Percentiles rank a stretch among this genome's conserved stretches.
These are phyloP conservation scores for Rhodamnia rubescens DNA, from an alignment of 345 rosid genomes.

Conservation along the genomic window DNA sequence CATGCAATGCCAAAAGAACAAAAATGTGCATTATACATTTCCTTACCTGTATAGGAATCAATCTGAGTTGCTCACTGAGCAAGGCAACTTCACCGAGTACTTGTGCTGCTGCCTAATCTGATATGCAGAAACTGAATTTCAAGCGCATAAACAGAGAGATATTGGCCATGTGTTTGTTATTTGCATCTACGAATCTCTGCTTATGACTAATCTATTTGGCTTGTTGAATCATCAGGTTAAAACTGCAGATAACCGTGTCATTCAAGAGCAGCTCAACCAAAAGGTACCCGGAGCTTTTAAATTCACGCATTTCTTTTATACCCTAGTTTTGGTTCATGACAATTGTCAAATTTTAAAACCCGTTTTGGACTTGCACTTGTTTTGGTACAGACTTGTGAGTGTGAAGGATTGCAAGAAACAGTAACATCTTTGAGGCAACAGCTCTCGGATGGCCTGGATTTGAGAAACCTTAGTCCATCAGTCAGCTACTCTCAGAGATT, in stretches of 20 bases:
- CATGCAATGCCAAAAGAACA: not conserved
- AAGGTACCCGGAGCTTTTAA: conserved; percentile 38
- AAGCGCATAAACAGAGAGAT: not conserved
- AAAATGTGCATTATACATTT: not conserved
- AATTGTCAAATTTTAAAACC: not conserved
- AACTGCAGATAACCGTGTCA: conserved; percentile 82
- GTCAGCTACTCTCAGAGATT: conserved; percentile 27
- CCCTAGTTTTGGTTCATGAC: conserved; percentile 11
- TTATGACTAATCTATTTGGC: not conserved
- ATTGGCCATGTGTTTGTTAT: not conserved
- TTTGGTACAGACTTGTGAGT: conserved; percentile 57
- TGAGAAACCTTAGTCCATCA: conserved; percentile 17
- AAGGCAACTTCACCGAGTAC: not conserved
- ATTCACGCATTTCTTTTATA: not conserved
- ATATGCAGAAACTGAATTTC: not conserved
- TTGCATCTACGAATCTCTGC: not conserved
- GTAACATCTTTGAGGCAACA: conserved; percentile 60
- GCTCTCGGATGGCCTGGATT: conserved; percentile 53
- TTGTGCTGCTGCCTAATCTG: not conserved
- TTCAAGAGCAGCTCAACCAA: conserved; percentile 77
- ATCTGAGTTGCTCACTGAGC: not conserved
- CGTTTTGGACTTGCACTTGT: not conserved
- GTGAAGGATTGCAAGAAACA: conserved; percentile 60
- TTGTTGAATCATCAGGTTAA: conserved; percentile 43
- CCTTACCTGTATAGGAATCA: not conserved